A percentile compares a stretch with the other conserved stretches of the same genome.
Evolutionary conservation across 345 rosid genomes (phyloP).

Genomic region (Triadica sebifera): DNA sequence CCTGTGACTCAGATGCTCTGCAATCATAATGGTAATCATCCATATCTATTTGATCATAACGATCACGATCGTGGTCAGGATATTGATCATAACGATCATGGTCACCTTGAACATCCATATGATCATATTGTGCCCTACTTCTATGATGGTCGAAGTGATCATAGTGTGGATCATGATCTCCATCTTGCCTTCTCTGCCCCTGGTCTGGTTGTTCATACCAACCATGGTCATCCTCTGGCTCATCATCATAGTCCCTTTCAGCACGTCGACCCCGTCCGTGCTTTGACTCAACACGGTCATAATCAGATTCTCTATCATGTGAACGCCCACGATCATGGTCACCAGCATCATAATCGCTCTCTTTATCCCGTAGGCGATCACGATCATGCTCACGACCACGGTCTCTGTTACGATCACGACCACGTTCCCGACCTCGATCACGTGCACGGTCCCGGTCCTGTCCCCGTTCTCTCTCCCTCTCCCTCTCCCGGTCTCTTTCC

Average conservation of each 20-base stretch:
- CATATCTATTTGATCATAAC: conserved; percentile 56
- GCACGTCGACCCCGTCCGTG: conserved; percentile 53
- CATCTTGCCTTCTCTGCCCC: conserved; percentile 47
- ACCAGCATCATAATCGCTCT: conserved; percentile 28
- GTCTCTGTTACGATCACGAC: conserved; percentile 50
- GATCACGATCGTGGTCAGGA: conserved; percentile 46
- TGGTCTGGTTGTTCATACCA: conserved; percentile 56
- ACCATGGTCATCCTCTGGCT: conserved; percentile 50
- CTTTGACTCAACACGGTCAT: conserved; percentile 57
- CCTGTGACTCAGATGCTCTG: conserved; percentile 36
- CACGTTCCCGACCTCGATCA: conserved; percentile 26
- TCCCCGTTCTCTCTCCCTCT: conserved; percentile 47
- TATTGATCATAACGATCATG: conserved; percentile 66
- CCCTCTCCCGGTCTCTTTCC: conserved; percentile 56
- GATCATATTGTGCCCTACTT: conserved; percentile 40
- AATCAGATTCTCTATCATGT: conserved; percentile 60
- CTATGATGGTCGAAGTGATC: conserved; percentile 56
- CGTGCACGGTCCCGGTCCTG: conserved; percentile 43
- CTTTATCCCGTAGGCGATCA: conserved; percentile 26
- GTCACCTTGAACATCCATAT: conserved; percentile 42
- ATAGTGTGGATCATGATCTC: conserved; percentile 43
- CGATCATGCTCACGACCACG: conserved; percentile 51
- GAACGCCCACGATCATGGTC: conserved; percentile 51
- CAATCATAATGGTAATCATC: conserved; percentile 62
- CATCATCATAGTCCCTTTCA: conserved; percentile 62